These are phyloP conservation scores for Paramecium tetraurelia DNA, from an alignment of 73 alveolate genomes.

Conservation along the genomic window DNA sequence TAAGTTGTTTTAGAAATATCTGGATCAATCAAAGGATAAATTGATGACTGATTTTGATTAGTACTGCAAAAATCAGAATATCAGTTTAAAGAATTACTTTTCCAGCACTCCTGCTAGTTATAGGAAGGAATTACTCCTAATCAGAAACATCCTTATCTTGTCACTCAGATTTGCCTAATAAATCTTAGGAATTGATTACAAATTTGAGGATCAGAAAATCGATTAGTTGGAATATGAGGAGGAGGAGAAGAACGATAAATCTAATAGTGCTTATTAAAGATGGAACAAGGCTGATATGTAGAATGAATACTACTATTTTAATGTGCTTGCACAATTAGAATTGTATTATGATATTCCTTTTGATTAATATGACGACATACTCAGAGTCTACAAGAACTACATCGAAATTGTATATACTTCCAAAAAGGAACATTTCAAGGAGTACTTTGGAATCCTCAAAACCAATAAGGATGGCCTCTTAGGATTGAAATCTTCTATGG, in stretches of 20 bases:
- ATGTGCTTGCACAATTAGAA: neutral
- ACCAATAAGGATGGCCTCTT: neutral
- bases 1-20: neutral
- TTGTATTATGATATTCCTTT: slow-evolving; percentile 28
- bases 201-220: neutral
- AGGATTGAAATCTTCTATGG: neutral
- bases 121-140: slow-evolving; percentile 22
- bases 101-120: slow-evolving; percentile 46
- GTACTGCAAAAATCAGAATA: neutral
- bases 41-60: slow-evolving; percentile 9
- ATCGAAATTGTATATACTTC: neutral
- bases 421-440: slow-evolving; percentile 16
- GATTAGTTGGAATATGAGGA: neutral
- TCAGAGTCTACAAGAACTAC: neutral
- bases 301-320: slow-evolving; percentile 19
- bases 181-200: neutral
- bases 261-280: neutral
- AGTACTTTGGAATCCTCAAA: slow-evolving; percentile 26
- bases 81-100: neutral
- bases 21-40: neutral
- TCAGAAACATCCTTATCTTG: neutral
- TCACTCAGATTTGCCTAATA: neutral
- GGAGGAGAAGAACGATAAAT: neutral
- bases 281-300: slow-evolving; percentile 17
- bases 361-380: slow-evolving; percentile 27